A percentile compares a stretch with the other conserved stretches of the same genome.
Evolutionary conservation across 1,139 yeast genomes (phyloP).

Genomic region (Geotrichum klebahnii): DNA sequence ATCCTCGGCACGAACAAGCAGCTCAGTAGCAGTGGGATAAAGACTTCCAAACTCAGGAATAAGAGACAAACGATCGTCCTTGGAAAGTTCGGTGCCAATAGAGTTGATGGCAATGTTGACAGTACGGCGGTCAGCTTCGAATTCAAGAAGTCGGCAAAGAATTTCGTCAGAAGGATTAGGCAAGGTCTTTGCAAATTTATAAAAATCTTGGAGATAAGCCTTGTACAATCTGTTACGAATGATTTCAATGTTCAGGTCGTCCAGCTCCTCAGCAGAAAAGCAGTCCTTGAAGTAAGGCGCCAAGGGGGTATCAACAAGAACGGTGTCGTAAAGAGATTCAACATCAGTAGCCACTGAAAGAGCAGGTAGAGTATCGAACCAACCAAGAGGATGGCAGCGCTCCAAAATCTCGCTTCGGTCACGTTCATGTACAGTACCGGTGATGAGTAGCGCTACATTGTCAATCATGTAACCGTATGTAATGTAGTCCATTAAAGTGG

Average conservation of each 20-base stretch:
- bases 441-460: slow-evolving; percentile 90
- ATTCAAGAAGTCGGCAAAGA: slow-evolving; percentile 70
- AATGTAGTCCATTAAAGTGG: slow-evolving; percentile 82
- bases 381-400: slow-evolving; percentile 94
- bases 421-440: slow-evolving; percentile 94
- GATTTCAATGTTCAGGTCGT: slow-evolving; percentile 91
- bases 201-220: slow-evolving; percentile 88
- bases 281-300: slow-evolving; percentile 95
- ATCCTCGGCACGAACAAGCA: slow-evolving; percentile 75
- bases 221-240: slow-evolving; percentile 87
- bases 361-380: slow-evolving; percentile 97
- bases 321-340: slow-evolving; percentile 86
- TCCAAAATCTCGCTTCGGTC: slow-evolving; percentile 80
- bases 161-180: slow-evolving; percentile 76
- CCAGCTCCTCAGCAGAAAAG: slow-evolving; percentile 87
- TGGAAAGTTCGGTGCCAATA: slow-evolving; percentile 68
- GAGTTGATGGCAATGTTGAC: slow-evolving; percentile 90
- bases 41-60: slow-evolving; percentile 79
- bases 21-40: slow-evolving; percentile 68
- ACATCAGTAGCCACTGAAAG: slow-evolving; percentile 90
- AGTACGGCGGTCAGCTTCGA: slow-evolving; percentile 93
- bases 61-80: slow-evolving; percentile 64
- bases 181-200: slow-evolving; percentile 59
- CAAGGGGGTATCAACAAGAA: slow-evolving; percentile 93
- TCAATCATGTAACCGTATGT: slow-evolving; percentile 98